phyloP scores from a whole-genome alignment of 176 grass and related monocot species.

The Oryza officinalis region DNA sequence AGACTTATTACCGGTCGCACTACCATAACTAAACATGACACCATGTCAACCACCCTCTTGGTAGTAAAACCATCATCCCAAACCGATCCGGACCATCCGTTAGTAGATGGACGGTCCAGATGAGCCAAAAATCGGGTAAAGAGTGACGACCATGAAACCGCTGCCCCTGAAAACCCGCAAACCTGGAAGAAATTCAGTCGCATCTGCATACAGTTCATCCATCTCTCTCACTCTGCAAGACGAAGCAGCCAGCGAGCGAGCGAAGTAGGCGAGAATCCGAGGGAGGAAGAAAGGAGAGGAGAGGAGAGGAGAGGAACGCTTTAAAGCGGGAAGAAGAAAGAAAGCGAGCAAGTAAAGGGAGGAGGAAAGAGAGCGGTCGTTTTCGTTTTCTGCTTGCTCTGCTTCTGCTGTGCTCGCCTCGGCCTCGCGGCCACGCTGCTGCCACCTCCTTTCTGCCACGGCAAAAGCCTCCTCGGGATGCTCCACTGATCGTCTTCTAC shows the following conservation, averaged over 20 bases:
- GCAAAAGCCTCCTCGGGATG: not conserved
- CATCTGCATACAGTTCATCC: not conserved
- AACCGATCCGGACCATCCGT: not conserved
- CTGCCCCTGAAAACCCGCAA: not conserved
- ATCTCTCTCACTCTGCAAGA: not conserved
- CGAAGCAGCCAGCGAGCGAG: not conserved
- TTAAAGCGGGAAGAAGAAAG: constrained; percentile 20
- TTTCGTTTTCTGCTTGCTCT: constrained; percentile 34
- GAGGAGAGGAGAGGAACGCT: not conserved
- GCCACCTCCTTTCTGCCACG: constrained; percentile 26
- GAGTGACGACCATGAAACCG: not conserved
- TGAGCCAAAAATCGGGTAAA: not conserved
- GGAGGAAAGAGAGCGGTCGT: constrained; percentile 23
- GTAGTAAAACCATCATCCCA: not conserved
- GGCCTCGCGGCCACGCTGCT: not conserved
- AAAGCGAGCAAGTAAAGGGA: not conserved
- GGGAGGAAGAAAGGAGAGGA: not conserved
- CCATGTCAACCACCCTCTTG: not conserved
- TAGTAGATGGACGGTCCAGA: not conserved
- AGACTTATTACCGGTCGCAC: too few species aligned
- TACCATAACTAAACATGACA: too few species aligned
- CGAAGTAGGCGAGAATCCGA: not conserved
- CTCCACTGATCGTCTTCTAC: not conserved
- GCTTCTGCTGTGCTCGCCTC: not conserved
- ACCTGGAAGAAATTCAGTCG: not conserved